Evolutionary conservation across 1,284 basidiomycete genomes (phyloP).

Genomic region (Puccinia novopanici): DNA sequence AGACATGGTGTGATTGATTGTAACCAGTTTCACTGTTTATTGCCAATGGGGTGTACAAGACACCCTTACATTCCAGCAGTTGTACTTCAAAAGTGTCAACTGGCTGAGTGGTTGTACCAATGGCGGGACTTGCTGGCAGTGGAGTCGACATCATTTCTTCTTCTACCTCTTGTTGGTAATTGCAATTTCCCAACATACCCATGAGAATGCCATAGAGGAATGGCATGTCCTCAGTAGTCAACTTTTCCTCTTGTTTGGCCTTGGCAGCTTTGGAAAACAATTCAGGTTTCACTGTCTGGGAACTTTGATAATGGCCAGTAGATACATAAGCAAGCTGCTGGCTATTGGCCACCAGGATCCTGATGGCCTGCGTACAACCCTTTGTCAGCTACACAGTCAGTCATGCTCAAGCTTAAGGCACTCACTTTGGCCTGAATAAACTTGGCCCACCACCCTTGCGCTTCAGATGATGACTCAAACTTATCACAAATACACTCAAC

Average conservation of each 20-base stretch:
- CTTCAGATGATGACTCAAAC: background rate
- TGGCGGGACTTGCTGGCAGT: too few species aligned
- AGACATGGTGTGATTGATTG: too few species aligned
- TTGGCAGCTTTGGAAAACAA: background rate
- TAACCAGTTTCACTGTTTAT: background rate
- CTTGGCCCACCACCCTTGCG: background rate
- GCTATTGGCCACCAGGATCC: background rate
- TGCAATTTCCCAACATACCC: too few species aligned
- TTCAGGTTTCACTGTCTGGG: background rate
- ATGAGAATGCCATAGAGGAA: too few species aligned
- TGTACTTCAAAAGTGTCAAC: constrained; percentile 8
- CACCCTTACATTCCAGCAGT: background rate
- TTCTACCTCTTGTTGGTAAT: too few species aligned
- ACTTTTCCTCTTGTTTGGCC: background rate
- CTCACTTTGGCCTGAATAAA: background rate
- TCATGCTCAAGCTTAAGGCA: background rate
- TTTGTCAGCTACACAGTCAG: too few species aligned
- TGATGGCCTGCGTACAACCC: background rate
- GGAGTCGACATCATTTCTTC: too few species aligned
- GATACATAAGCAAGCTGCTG: background rate
- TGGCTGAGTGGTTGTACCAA: too few species aligned
- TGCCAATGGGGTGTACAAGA: background rate
- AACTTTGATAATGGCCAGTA: background rate
- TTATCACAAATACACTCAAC: background rate
- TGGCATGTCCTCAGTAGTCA: background rate